Evolutionary conservation across 306 rosid species (phyloP), one percentile per base, ranked within the genome.

Genomic region (Prunus salicina): DNA sequence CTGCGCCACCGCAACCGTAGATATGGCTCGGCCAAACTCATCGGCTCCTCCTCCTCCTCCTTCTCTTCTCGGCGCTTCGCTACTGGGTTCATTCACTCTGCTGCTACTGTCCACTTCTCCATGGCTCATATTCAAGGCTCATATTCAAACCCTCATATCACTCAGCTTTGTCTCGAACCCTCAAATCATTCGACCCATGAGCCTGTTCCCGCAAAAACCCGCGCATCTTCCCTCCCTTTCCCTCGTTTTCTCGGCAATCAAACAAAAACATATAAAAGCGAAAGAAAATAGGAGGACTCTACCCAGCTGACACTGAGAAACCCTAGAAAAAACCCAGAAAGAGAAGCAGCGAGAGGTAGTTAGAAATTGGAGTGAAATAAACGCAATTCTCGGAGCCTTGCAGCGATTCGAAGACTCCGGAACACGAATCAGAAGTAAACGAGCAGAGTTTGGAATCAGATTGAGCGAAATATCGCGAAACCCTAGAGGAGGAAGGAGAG

Each of bases 1-100:
- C 87, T 92, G 97, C 24, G 92, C 92, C 70, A 88, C 91, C 10
- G 90, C 95, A 64, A 88, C 77, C 82, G 77, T 89, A 3, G 93
- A 76, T 14, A 89, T 86, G 30, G 87, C 89, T 27, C 90, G 88
- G 34, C 95, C 93, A 46, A 86, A 90, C 62, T 86, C 92, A 79
- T 85, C 91, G 32, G 76, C 72, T 60, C 88, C 82, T 50, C 85
- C 69, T 76, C 86, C 79, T 58, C 12, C 66, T 55, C 84, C 78
- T 55, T 81, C 52, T 82, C 86, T 79, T 66, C 14, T 64, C 16
- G 76, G 25, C 46, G 27, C 75, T 19, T 53, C 63, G 22, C 32
- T 41, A 16, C 64, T 49, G 25, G 71, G 77, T 66, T 82, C 88
- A 73, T 77, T 81, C 83, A 71, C 84, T 77, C 77, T 79, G 75